Evolutionary conservation across 768 basidiomycete genomes (phyloP).

Genomic region (Strobilomyces dryophilus): DNA sequence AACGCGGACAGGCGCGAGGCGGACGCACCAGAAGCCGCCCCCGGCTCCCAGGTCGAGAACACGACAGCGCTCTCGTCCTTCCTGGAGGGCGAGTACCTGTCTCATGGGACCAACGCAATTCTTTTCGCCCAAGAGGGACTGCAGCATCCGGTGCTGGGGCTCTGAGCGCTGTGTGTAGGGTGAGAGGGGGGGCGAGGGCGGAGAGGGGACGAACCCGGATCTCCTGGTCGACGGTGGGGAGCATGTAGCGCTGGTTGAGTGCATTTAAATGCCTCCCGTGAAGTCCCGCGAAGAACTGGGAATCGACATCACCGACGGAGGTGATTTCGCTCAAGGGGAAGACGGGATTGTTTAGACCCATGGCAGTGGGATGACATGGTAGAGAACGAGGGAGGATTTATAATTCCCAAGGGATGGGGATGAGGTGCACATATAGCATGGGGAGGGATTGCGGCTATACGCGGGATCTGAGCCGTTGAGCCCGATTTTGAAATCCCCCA

Average conservation of each 20-base stretch:
- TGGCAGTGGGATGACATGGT: constrained; percentile 26
- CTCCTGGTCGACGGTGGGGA: constrained; percentile 65
- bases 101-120: constrained; percentile 66
- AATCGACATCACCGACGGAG: constrained; percentile 41
- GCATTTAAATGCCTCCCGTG: constrained; percentile 54
- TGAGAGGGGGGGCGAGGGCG: not conserved
- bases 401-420: constrained; percentile 23
- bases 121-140: constrained; percentile 60
- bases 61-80: constrained; percentile 29
- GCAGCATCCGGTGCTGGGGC: constrained; percentile 59
- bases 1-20: not conserved
- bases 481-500: constrained; percentile 29
- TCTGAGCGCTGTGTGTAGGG: constrained; percentile 49
- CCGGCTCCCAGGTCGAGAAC: constrained; percentile 72
- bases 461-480: constrained; percentile 29
- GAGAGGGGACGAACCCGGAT: constrained; percentile 39
- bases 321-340: constrained; percentile 34
- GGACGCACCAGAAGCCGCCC: constrained; percentile 52
- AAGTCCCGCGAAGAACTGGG: constrained; percentile 49
- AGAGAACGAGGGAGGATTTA: constrained; percentile 15
- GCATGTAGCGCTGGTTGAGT: constrained; percentile 55
- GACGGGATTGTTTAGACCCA: constrained; percentile 31
- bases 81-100: constrained; percentile 43
- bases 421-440: constrained; percentile 30
- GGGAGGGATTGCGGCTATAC: constrained; percentile 27